These are phyloP conservation scores for Nicotiana tabacum DNA, from an alignment of 257 asterid species.

Conservation along the genomic window DNA sequence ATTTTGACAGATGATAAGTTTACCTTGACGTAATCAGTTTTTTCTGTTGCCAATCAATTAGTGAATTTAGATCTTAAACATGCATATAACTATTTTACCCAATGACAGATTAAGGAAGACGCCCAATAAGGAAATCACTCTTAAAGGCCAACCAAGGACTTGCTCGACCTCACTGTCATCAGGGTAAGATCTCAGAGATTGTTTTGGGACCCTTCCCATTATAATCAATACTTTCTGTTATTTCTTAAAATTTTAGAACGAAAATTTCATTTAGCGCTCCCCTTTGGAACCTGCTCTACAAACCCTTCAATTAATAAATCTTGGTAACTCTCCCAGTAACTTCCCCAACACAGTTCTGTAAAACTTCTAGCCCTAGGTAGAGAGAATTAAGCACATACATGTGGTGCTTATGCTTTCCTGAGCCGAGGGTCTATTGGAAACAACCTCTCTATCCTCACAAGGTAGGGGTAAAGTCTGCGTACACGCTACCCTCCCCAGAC, in stretches of 20 bases:
- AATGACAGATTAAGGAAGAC: background rate
- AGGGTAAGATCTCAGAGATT: constrained; percentile 8
- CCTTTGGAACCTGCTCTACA: background rate
- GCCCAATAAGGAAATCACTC: background rate
- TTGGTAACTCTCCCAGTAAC: background rate
- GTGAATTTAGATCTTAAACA: background rate
- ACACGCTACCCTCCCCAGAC: too few relatives aligned
- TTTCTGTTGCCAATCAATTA: background rate
- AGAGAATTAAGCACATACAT: background rate
- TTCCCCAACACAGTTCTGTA: background rate
- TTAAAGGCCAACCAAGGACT: background rate
- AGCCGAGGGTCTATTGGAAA: too few relatives aligned
- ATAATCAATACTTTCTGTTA: too few relatives aligned
- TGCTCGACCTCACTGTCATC: background rate
- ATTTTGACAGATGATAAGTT: background rate
- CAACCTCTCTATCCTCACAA: too few relatives aligned
- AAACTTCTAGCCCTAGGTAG: background rate
- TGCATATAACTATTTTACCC: background rate
- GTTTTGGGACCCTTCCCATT: background rate
- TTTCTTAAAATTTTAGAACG: too few relatives aligned
- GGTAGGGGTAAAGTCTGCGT: too few relatives aligned
- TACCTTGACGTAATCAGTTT: background rate
- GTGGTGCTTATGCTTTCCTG: too few relatives aligned
- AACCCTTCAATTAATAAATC: background rate
- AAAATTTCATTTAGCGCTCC: background rate